phyloP scores from a whole-genome alignment of 257 asterid genomes.

The Solanum bukasovii region DNA sequence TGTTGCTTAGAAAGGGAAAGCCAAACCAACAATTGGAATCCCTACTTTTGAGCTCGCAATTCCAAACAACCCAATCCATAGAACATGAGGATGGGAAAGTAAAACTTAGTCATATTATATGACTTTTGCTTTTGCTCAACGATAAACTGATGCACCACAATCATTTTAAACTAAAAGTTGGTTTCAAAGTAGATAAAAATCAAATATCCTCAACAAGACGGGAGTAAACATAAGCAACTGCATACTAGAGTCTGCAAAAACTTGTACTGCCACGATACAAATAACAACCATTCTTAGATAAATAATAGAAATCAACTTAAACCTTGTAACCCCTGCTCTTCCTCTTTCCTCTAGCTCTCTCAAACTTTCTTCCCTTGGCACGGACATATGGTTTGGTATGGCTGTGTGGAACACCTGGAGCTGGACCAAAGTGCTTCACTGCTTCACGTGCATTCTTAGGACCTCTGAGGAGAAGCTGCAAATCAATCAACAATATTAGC shows the following conservation, averaged over 20 bases:
- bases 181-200: not conserved
- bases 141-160: not conserved
- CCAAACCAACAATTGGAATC: not conserved
- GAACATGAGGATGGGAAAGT: not conserved
- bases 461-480: slow-evolving; percentile 82
- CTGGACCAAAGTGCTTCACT: slow-evolving; percentile 97
- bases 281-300: not conserved
- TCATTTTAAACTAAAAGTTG: not conserved
- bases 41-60: not conserved
- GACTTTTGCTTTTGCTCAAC: not conserved
- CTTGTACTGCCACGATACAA: not conserved
- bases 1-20: not conserved
- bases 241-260: not conserved
- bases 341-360: slow-evolving; percentile 77
- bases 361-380: slow-evolving; percentile 88
- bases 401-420: slow-evolving; percentile 98
- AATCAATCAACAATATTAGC: not conserved
- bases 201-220: not conserved
- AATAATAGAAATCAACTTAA: slow-evolving; percentile 15
- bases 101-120: not conserved
- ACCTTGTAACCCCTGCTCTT: slow-evolving; percentile 82
- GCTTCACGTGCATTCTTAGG: slow-evolving; percentile 88
- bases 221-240: not conserved
- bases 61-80: not conserved
- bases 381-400: slow-evolving; percentile 93